Conservation (phyloP, 1,284 basidiomycete genomes). For the Rhodotorula sp. region DNA sequence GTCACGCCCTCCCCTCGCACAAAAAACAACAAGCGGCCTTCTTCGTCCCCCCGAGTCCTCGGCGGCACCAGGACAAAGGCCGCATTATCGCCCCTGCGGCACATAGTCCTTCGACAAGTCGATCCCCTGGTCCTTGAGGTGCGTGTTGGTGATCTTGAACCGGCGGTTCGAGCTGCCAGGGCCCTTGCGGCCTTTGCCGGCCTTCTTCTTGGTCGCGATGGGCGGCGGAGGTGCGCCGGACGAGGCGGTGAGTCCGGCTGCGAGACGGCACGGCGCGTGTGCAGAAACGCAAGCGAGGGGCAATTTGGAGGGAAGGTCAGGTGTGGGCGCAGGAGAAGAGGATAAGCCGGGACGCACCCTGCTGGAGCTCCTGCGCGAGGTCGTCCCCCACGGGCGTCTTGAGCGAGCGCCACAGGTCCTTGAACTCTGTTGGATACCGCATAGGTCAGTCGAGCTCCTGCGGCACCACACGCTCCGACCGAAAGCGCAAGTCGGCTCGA, state of each 20-base stretch:
- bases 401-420: slow-evolving; percentile 78
- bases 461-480: no score
- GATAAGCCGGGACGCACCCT: slow-evolving; percentile 22
- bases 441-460: no score
- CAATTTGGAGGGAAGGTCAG: slow-evolving; percentile 4
- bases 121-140: slow-evolving; percentile 69
- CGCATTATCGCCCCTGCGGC: slow-evolving; percentile 6
- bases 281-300: slow-evolving; percentile 5
- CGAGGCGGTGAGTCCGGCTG: slow-evolving; percentile 40
- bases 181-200: slow-evolving; percentile 67
- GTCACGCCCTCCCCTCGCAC: no score
- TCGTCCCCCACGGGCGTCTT: slow-evolving; percentile 78
- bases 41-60: neutral
- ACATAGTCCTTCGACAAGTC: slow-evolving; percentile 69
- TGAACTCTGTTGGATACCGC: slow-evolving; percentile 85
- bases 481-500: no score
- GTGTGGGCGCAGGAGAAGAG: neutral
- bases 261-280: neutral
- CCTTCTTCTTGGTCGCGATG: slow-evolving; percentile 61
- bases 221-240: slow-evolving; percentile 26
- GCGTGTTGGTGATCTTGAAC: slow-evolving; percentile 81
- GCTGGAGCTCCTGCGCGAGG: slow-evolving; percentile 27
- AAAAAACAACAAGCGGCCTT: neutral
- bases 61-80: neutral
- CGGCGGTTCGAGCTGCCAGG: slow-evolving; percentile 67